phyloP scores from a whole-genome alignment of 768 basidiomycete species.

The Mycena rosella region DNA sequence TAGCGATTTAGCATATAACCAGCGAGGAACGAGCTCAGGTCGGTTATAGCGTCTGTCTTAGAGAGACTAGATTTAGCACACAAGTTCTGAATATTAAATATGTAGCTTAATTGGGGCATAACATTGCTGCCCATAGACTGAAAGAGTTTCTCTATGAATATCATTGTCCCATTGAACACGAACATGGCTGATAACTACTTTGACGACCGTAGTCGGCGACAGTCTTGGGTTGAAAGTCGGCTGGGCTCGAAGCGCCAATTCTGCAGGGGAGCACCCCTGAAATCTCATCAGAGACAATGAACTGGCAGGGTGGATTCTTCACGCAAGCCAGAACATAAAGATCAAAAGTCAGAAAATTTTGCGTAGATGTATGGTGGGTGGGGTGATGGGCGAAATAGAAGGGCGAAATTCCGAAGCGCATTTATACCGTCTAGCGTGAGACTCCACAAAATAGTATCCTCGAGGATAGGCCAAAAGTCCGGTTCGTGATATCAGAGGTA shows the following conservation, averaged over 20 bases:
- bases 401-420: no score
- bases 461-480: no score
- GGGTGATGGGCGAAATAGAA: no score
- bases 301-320: neutral
- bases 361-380: no score
- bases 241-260: slow-evolving; percentile 5
- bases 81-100: slow-evolving; percentile 9
- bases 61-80: slow-evolving; percentile 11
- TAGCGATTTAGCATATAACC: slow-evolving; percentile 9
- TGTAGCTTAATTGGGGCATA: slow-evolving; percentile 3
- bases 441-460: neutral
- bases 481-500: no score
- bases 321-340: slow-evolving; percentile 10
- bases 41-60: no score
- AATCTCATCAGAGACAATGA: slow-evolving; percentile 6
- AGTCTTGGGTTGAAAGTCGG: neutral
- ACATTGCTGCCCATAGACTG: neutral
- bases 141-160: slow-evolving; percentile 4
- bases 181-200: neutral
- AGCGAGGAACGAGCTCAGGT: no score
- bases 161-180: slow-evolving; percentile 3
- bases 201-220: neutral
- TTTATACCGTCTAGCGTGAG: no score
- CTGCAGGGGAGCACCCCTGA: slow-evolving; percentile 2
- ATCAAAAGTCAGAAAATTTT: slow-evolving; percentile 1